Percentiles rank a stretch among this genome's conserved stretches.
Conservation (phyloP, 805 yeast genomes). For the Wickerhamiella occidentalis region DNA sequence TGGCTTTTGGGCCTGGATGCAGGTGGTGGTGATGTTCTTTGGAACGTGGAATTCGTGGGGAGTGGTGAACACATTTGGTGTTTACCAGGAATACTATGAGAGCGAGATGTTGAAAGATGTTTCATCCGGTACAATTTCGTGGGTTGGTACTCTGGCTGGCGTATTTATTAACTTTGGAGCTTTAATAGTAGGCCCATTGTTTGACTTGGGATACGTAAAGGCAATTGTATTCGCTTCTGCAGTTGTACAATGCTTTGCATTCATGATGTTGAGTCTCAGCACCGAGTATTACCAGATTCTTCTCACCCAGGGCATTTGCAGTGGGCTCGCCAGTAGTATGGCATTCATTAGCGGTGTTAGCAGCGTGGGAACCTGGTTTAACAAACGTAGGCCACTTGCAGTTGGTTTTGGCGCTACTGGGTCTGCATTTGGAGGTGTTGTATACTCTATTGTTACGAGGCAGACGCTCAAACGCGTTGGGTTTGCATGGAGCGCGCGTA, state of each 20-base stretch:
- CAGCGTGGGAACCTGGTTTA: conserved; percentile 36
- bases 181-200: conserved; percentile 24
- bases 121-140: conserved; percentile 19
- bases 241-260: conserved; percentile 20
- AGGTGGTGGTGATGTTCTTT: conserved; percentile 21
- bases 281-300: conserved; percentile 39
- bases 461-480: conserved; percentile 34
- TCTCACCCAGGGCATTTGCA: conserved; percentile 39
- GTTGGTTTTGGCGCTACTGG: conserved; percentile 39
- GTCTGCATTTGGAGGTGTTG: conserved; percentile 40
- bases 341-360: conserved; percentile 36
- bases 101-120: conserved; percentile 5
- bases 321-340: conserved; percentile 35
- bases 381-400: conserved; percentile 34
- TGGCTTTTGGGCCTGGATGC: conserved; percentile 22
- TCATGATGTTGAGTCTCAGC: conserved; percentile 29
- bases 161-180: conserved; percentile 11
- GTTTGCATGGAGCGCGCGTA: conserved; percentile 42
- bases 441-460: conserved; percentile 38
- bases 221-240: conserved; percentile 21
- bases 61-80: conserved; percentile 21
- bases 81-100: conserved; percentile 21
- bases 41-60: conserved; percentile 22
- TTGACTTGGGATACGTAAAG: conserved; percentile 24
- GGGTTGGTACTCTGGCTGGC: conserved; percentile 19